Conservation (phyloP, 108 stramenopile genomes). For the Poteriospumella lacustris region DNA sequence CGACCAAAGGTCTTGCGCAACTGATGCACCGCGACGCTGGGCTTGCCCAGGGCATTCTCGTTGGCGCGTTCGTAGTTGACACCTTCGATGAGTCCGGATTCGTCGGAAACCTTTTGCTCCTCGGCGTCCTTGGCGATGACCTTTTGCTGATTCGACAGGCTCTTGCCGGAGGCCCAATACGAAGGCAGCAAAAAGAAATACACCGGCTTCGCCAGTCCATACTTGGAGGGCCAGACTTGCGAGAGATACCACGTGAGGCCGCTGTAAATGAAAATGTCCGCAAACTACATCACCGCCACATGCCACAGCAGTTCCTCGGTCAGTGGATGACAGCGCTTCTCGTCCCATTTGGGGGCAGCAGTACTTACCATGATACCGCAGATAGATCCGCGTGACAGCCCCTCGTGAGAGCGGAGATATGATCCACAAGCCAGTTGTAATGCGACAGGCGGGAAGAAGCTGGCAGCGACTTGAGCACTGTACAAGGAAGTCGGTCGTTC, state of each 20-base stretch:
- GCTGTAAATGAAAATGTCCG: constrained; percentile 9
- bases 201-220: constrained; percentile 28
- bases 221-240: constrained; percentile 10
- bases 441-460: not conserved
- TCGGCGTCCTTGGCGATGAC: not conserved
- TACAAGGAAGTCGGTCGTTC: not conserved
- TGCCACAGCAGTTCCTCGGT: too few relatives aligned
- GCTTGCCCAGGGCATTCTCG: not conserved
- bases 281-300: too few relatives aligned
- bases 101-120: not conserved
- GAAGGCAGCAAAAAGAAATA: constrained; percentile 19
- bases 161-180: constrained; percentile 21
- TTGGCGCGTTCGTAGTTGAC: not conserved
- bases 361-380: constrained; percentile 1
- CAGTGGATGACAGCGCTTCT: too few relatives aligned
- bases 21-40: not conserved
- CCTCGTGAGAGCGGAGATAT: not conserved
- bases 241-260: constrained; percentile 3
- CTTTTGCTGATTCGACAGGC: not conserved
- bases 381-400: not conserved
- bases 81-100: too few relatives aligned
- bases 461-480: not conserved
- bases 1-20: not conserved
- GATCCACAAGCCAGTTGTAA: constrained; percentile 5
- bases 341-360: too few relatives aligned